Evolutionary conservation across 768 basidiomycete species (phyloP), one percentile per base, ranked within the genome.

Genomic region (Xerocomellus intermedius): DNA sequence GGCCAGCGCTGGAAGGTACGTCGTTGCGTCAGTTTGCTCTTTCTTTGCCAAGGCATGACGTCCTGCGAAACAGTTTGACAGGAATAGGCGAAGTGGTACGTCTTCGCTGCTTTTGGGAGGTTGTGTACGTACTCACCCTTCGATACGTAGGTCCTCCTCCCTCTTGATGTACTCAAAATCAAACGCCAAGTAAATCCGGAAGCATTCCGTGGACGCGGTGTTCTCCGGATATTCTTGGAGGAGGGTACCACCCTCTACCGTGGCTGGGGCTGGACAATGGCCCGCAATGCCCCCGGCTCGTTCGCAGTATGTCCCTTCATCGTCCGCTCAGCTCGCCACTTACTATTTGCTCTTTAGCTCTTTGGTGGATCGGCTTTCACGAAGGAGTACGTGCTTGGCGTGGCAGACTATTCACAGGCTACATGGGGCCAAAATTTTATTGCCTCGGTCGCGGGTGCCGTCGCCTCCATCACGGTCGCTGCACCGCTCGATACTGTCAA

Each of bases 231-330:
- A 63, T 83, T 99, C 72, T 72, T 84, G 68, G 95, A 99, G 62
- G 96, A 98, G 69, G 93, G 94, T 53, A 83, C 89, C 9, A 82
- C 89, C 1, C 82, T 99, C 35, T 99, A 99, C 74, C 87, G 94
- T 58, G 96, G 96, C 28, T 97, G 95, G 93, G 95, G 95, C 42
- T 98, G 96, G 96, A 98, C 96, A 22, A 88, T 97, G 82, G 96
- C 94, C 3, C 84, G 96, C 50, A 99, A 99, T 64, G 96, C 96
- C 1, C 96, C 96, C 0, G 96, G 96, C 12, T 85, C 82, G 49
- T 99, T 99, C 65, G 92, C 96, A 51, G 94, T 96, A 66, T 58
- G 90, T 77, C 4, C n/a, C 30, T 13, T 43, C 48, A 37, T 33
- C 47, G 2, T 47, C 33, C 12, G 52, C 44, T 37, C 48, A 8